phyloP scores from a whole-genome alignment of 1,284 basidiomycete species.

The Moesziomyces parantarcticus region DNA sequence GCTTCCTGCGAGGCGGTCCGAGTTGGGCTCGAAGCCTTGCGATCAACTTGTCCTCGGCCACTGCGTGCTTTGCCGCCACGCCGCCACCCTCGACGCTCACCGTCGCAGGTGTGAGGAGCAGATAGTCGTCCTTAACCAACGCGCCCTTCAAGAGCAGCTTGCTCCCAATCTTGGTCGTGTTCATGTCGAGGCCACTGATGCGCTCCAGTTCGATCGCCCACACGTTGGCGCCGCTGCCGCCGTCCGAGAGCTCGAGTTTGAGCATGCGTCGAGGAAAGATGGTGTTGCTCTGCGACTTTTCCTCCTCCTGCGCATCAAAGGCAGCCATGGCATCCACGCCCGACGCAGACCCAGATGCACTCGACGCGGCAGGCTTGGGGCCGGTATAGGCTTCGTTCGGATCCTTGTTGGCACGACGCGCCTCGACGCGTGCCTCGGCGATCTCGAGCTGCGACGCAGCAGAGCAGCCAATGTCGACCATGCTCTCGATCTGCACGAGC shows the following conservation, averaged over 20 bases:
- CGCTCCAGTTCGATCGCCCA: slow-evolving; percentile 34
- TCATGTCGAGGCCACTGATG: slow-evolving; percentile 38
- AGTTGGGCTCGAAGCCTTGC: slow-evolving; percentile 24
- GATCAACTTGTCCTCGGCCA: slow-evolving; percentile 30
- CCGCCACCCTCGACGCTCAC: slow-evolving; percentile 31
- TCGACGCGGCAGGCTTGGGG: slow-evolving; percentile 72
- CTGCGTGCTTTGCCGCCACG: slow-evolving; percentile 13
- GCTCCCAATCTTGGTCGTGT: slow-evolving; percentile 27
- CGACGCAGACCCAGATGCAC: background rate
- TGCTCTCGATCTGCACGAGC: slow-evolving; percentile 37
- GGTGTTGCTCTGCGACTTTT: slow-evolving; percentile 74
- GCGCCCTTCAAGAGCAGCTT: slow-evolving; percentile 41
- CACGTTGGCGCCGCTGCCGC: slow-evolving; percentile 91
- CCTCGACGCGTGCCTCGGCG: slow-evolving; percentile 38
- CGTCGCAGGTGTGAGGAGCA: slow-evolving; percentile 24
- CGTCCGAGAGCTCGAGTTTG: slow-evolving; percentile 84
- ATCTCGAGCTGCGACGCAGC: slow-evolving; percentile 40
- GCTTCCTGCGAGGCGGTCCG: slow-evolving; percentile 9
- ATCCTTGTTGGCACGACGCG: slow-evolving; percentile 30
- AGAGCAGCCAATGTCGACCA: slow-evolving; percentile 46
- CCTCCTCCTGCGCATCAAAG: slow-evolving; percentile 51
- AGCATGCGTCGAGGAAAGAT: slow-evolving; percentile 96
- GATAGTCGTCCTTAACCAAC: slow-evolving; percentile 18
- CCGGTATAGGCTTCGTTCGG: slow-evolving; percentile 21
- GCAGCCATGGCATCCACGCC: slow-evolving; percentile 36